Evolutionary conservation across 306 rosid genomes (phyloP), one percentile per base, ranked within the genome.

Genomic region (Acacia crassicarpa): DNA sequence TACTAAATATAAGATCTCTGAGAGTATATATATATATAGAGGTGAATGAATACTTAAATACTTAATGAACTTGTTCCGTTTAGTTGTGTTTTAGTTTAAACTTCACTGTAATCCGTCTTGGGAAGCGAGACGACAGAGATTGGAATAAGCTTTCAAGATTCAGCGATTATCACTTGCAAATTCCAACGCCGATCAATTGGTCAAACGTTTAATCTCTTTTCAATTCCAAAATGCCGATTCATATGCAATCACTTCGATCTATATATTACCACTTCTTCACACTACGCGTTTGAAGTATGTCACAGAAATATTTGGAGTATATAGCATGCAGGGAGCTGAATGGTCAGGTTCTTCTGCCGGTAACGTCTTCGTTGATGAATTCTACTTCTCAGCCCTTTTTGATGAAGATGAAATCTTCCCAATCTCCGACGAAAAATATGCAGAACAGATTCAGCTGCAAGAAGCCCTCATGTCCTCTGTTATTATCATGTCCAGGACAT

Each of bases 361-460:
- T 15, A 3, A 54, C 62, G 59, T 73, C 25, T 75, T 69, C 40
- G 92, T 85, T 13, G 97, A 90, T 80, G 93, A 92, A 23, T 85
- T 88, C 78, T 91, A 91, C 87, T 89, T 91, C 45, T 83, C 87
- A 63, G 93, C 87, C 17, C 88, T 91, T 20, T 32, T 35, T 23
- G 92, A 89, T 46, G 82, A 67, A 7, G 82, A 85, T 9, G 84
- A 87, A n/a, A 23, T 84, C 30, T 87, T 88, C 54, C 95, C 91
- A 38, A 83, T 92, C 66, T 90, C 92, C 1, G 93, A 91, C 67
- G 93, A 88, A 78, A 87, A 77, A 68, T 91, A 88, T 46, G 98
- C 94, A 2, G 79, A 84, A 33, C 88, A 86, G 45, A 46, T 90
- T 27, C 87, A 87, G 11, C 85, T 92, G 14, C 95, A 92, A 72